Evolutionary conservation across 139 green algal species (phyloP), one percentile per base, ranked within the genome.

Genomic region (Ettlia oleoabundans): DNA sequence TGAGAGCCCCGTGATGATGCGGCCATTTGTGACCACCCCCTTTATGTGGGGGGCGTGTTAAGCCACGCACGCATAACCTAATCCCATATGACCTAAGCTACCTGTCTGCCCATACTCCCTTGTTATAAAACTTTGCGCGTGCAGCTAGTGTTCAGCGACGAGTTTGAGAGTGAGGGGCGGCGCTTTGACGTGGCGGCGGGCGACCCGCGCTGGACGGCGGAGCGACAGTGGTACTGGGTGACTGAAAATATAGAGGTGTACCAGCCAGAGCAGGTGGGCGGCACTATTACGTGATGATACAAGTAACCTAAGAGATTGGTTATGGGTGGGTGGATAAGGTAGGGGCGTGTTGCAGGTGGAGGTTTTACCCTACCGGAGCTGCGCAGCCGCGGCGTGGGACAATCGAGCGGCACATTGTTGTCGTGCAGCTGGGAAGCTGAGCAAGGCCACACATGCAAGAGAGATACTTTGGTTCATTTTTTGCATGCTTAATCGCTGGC

Each of bases 111-210:
- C n/a, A n/a, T n/a, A n/a, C 32, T 47, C 64, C 26, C 80, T 13
- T 26, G 33, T 47, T 38, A 33, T 61, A n/a, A n/a, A n/a, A n/a
- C n/a, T n/a, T n/a, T n/a, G n/a, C n/a, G n/a, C n/a, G n/a, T 85
- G 81, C 72, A 86, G 41, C 87, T 92, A 0, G 87, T 92, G n/a
- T 92, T 92, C 61, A 86, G 75, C 30, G 89, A 92, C 38, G 89
- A 92, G 70, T 92, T 92, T 61, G 41, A 86, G 15, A 76, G 32
- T 15, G 51, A 52, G 1, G 84, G 83, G n/a, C 78, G 80, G 7
- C 55, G 80, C 30, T 85, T 92, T 58, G 47, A 64, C 2, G 75
- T 71, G 15, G 41, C 55, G 1, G 72, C 67, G 0, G 76, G 65
- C 28, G 83, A 92, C 61, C 42, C 78, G 8, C 43, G 76, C 26